Evolutionary conservation across 1,284 basidiomycete species (phyloP), one percentile per base, ranked within the genome.

Genomic region (Polyporus tsugae): DNA sequence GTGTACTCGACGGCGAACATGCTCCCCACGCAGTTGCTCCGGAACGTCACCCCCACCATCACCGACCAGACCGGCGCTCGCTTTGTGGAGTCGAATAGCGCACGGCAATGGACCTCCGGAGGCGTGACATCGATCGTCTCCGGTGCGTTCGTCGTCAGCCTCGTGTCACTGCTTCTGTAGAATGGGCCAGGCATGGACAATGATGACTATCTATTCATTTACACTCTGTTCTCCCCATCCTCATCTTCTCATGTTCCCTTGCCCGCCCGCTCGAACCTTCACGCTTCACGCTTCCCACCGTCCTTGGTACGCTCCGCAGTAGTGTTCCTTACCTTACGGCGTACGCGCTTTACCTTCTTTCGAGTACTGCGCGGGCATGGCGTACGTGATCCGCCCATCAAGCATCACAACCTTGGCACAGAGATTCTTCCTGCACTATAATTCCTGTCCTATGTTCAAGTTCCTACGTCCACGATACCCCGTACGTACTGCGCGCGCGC

Each of bases 1-100:
- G 71, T 89, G 41, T 89, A 88, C 33, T 70, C 80, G 19, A 83
- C 85, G 7, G 90, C 91, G 33, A 88, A 85, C 77, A 92, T 93
- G 90, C 81, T 91, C 22, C 91, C 91, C 19, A 89, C 86, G 22
- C 78, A 78, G 68, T 53, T 75, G 57, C 81, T 91, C 65, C 80
- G 86, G 69, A 89, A 90, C 75, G 77, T 82, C 15, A 79, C 78
- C 4, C n/a, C 62, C 22, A 53, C 73, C 29, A 36, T 73, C 10
- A 66, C 72, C 15, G 64, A 63, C 46, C 65, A 62, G 25, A 42
- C 63, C 62, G n/a, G 19, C 17, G 65, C 64, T 39, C 67, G 69
- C 39, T 49, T 64, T 39, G 66, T 62, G 39, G 38, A 29, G 46
- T 49, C 46, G 42, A 67, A 62, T 61, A 72, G 69, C 49, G 60